These are phyloP conservation scores for Podila minutissima DNA, from an alignment of 192 early-diverging fungal species.

Conservation along the genomic window DNA sequence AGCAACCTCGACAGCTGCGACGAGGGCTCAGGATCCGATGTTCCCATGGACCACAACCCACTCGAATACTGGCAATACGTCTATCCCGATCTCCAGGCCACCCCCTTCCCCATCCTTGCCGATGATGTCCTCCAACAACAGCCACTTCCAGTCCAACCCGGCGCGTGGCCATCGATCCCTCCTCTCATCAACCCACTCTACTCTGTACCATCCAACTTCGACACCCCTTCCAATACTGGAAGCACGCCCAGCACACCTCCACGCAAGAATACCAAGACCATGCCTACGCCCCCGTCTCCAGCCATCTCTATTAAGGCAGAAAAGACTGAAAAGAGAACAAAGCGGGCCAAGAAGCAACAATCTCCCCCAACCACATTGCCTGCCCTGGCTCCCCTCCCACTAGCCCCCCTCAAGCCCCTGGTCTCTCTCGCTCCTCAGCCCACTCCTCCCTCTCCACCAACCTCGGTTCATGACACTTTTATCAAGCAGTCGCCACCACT, in stretches of 20 bases:
- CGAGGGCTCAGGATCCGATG: slow-evolving; percentile 38
- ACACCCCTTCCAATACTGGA: not conserved
- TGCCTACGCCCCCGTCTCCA: slow-evolving; percentile 27
- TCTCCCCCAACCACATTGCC: slow-evolving; percentile 9
- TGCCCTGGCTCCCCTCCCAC: slow-evolving; percentile 13
- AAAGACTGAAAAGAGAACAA: slow-evolving; percentile 26
- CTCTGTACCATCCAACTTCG: slow-evolving; percentile 2
- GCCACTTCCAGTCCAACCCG: slow-evolving; percentile 29
- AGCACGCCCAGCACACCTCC: not conserved
- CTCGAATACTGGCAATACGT: slow-evolving; percentile 51
- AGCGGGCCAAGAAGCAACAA: slow-evolving; percentile 37
- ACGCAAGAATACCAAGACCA: not conserved
- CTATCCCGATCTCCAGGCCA: slow-evolving; percentile 28
- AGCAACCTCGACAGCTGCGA: slow-evolving; percentile 38
- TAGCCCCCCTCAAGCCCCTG: slow-evolving; percentile 49
- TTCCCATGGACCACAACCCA: slow-evolving; percentile 31
- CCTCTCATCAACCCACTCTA: slow-evolving; percentile 8
- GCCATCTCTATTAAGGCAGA: slow-evolving; percentile 25
- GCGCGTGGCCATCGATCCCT: slow-evolving; percentile 34
- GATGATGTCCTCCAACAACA: slow-evolving; percentile 6
- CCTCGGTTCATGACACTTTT: slow-evolving; percentile 21
- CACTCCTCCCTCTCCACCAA: slow-evolving; percentile 37
- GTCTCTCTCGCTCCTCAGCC: slow-evolving; percentile 37
- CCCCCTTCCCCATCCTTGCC: not conserved
- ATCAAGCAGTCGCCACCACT: slow-evolving; percentile 36